Conservation (phyloP, 805 yeast genomes). For the Priceomyces medius region DNA sequence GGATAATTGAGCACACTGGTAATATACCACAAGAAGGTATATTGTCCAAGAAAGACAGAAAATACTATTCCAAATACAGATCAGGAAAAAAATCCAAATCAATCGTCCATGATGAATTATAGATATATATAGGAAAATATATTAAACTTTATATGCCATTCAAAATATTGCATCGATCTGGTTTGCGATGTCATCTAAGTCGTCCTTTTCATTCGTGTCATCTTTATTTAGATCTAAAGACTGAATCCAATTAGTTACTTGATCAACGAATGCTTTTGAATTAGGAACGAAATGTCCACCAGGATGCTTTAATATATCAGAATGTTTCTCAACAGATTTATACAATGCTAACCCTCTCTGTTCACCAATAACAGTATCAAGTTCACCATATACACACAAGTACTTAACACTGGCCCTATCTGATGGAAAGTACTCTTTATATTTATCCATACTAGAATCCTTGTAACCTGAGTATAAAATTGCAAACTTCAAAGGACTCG, state of each 20-base stretch:
- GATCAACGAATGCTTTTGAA: conserved; percentile 51
- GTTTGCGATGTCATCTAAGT: conserved; percentile 32
- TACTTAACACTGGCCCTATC: conserved; percentile 27
- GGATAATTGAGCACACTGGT: conserved; percentile 29
- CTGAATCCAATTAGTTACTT: conserved; percentile 42
- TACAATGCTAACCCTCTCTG: conserved; percentile 65
- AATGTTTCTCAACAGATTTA: conserved; percentile 37
- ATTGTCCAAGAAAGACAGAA: conserved; percentile 32
- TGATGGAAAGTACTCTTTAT: conserved; percentile 27
- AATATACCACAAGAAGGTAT: conserved; percentile 36
- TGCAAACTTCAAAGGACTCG: conserved; percentile 58
- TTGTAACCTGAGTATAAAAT: conserved; percentile 69
- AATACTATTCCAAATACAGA: conserved; percentile 29
- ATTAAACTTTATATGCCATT: conserved; percentile 4
- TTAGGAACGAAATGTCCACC: conserved; percentile 98
- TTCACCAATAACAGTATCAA: conserved; percentile 81
- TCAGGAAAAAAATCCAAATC: conserved; percentile 11
- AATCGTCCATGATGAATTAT: conserved; percentile 28
- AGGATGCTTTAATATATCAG: conserved; percentile 75
- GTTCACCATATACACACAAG: conserved; percentile 81
- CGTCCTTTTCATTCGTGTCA: conserved; percentile 20
- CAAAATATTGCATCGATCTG: conserved; percentile 30
- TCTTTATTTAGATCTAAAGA: conserved; percentile 12
- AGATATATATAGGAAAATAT: conserved; percentile 1
- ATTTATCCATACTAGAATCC: conserved; percentile 29